Conservation (phyloP, 164 flowering plant genomes). For the Liquidambar formosana region DNA sequence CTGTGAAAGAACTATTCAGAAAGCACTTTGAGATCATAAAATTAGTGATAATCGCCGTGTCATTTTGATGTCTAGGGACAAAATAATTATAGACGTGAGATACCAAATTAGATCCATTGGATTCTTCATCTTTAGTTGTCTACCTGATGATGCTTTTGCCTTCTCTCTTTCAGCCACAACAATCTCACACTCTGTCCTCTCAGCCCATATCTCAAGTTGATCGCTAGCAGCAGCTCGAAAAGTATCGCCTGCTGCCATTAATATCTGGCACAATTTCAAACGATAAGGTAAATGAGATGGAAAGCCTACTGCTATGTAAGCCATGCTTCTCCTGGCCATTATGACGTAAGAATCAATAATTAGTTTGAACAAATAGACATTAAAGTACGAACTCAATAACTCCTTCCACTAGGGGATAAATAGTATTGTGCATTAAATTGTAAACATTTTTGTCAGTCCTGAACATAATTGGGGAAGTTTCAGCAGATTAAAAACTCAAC, state of each 20-base stretch:
- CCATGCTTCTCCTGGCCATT: not conserved
- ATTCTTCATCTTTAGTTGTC: not conserved
- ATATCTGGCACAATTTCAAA: slow-evolving; percentile 51
- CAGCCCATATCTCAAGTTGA: slow-evolving; percentile 95
- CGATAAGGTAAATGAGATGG: not conserved
- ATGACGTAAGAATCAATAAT: not conserved
- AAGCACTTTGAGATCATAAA: slow-evolving; percentile 48
- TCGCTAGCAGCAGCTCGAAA: slow-evolving; percentile 99
- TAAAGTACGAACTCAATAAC: not conserved
- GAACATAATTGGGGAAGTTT: not conserved
- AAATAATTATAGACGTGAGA: not conserved
- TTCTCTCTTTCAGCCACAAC: slow-evolving; percentile 77
- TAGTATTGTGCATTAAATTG: not conserved
- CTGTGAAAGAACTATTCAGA: slow-evolving; percentile 87
- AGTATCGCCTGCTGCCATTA: slow-evolving; percentile 98
- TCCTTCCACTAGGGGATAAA: not conserved
- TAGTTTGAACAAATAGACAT: not conserved
- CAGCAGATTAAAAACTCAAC: not conserved
- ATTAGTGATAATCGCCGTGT: slow-evolving; percentile 19
- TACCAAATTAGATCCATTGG: not conserved
- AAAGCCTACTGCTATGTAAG: not conserved
- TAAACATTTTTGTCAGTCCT: not conserved
- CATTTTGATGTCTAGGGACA: not conserved
- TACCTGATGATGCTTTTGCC: slow-evolving; percentile 92
- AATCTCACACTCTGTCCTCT: slow-evolving; percentile 90